phyloP scores from a whole-genome alignment of 306 rosid species.

The Prunus padus region DNA sequence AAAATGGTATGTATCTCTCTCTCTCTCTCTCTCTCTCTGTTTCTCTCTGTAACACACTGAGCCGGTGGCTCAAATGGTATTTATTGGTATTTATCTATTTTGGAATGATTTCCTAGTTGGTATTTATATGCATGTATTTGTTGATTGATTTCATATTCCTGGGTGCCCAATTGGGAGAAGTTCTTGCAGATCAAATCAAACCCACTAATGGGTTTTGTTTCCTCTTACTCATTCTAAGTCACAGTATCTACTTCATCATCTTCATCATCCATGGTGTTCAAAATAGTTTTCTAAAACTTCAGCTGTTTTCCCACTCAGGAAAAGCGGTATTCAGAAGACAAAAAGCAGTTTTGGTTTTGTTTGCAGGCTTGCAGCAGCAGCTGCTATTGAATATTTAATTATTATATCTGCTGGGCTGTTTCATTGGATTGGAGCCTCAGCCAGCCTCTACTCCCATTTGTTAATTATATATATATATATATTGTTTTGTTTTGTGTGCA shows the following conservation, averaged over 20 bases:
- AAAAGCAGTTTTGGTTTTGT: not conserved
- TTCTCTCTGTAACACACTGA: not conserved
- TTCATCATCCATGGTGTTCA: too few relatives aligned
- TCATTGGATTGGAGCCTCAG: not conserved
- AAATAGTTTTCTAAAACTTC: not conserved
- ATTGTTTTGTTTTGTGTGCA: not conserved
- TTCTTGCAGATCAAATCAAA: not conserved
- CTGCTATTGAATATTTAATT: not conserved
- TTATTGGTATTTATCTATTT: not conserved
- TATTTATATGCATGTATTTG: not conserved
- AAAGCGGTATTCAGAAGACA: not conserved
- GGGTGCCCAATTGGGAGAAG: not conserved
- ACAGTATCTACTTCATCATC: too few relatives aligned
- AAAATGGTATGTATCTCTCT: not conserved
- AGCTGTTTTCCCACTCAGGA: not conserved
- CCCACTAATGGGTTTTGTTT: not conserved
- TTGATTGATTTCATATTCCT: not conserved
- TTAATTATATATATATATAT: not conserved
- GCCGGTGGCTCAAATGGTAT: not conserved
- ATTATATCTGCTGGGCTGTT: not conserved
- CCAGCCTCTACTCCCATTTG: not conserved
- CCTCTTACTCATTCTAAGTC: not conserved
- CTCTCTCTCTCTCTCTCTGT: not conserved
- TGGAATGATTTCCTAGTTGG: not conserved
- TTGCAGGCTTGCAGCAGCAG: not conserved